A percentile compares a stretch with the other conserved stretches of the same genome.
Evolutionary conservation across 768 basidiomycete genomes (phyloP).

Genomic region (Suillus fuscotomentosus): DNA sequence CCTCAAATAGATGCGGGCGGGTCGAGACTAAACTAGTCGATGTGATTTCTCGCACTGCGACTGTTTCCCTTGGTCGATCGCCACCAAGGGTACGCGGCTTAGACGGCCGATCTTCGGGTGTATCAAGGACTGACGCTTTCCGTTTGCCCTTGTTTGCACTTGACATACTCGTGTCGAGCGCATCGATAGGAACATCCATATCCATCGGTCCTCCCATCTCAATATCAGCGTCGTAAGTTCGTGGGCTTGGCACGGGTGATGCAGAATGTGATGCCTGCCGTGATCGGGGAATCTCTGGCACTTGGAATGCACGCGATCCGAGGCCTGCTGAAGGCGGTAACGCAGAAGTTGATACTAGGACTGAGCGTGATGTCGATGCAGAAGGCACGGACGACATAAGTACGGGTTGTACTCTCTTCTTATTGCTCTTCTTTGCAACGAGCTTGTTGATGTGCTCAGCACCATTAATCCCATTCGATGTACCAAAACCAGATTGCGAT

Average conservation of each 20-base stretch:
- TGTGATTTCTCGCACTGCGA: conserved; percentile 56
- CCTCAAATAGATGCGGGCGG: conserved; percentile 18
- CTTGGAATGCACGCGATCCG: conserved; percentile 2
- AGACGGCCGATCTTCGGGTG: conserved; percentile 32
- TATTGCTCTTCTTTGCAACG: conserved; percentile 69
- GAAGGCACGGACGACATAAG: conserved; percentile 40
- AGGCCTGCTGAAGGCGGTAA: neutral
- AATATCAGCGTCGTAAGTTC: conserved; percentile 44
- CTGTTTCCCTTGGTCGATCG: conserved; percentile 50
- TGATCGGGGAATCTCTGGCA: conserved; percentile 21
- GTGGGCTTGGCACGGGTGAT: conserved; percentile 51
- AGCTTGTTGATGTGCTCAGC: conserved; percentile 70
- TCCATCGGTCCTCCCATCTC: conserved; percentile 48
- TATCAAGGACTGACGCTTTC: conserved; percentile 46
- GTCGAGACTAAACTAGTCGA: conserved; percentile 16
- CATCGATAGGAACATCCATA: conserved; percentile 53
- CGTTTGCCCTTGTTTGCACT: conserved; percentile 45
- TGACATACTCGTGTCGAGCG: conserved; percentile 39
- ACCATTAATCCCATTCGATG: conserved; percentile 31
- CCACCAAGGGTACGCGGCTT: conserved; percentile 67
- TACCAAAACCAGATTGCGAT: conserved; percentile 41
- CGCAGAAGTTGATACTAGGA: conserved; percentile 3
- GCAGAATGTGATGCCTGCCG: conserved; percentile 26
- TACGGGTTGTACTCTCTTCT: conserved; percentile 61
- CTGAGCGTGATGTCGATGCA: conserved; percentile 18